Conservation (phyloP, 768 basidiomycete genomes). For the Boletus fagicola region DNA sequence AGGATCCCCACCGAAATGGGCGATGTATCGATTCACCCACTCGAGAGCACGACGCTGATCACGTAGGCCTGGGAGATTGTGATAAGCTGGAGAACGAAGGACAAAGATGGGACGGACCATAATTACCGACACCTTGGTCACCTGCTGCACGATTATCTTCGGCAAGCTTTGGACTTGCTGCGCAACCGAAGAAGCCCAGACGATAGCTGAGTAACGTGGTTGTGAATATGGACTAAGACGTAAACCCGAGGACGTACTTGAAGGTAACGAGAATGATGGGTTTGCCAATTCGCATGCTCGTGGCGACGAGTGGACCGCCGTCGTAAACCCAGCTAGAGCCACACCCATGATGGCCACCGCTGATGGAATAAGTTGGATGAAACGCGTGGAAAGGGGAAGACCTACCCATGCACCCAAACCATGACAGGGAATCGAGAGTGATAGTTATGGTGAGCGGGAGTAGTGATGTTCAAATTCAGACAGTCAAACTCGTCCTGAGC, state of each 20-base stretch:
- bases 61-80: slow-evolving; percentile 46
- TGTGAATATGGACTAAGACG: slow-evolving; percentile 15
- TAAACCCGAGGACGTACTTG: slow-evolving; percentile 53
- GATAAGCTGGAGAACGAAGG: slow-evolving; percentile 3
- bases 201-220: slow-evolving; percentile 53
- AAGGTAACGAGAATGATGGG: slow-evolving; percentile 71
- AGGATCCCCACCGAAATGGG: slow-evolving; percentile 67
- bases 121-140: slow-evolving; percentile 75
- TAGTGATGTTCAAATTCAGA: slow-evolving; percentile 78
- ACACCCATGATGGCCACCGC: slow-evolving; percentile 69
- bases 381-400: slow-evolving; percentile 13
- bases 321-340: slow-evolving; percentile 80
- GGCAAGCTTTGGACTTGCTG: slow-evolving; percentile 60
- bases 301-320: slow-evolving; percentile 66
- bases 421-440: slow-evolving; percentile 68
- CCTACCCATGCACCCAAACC: slow-evolving; percentile 86
- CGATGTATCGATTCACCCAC: slow-evolving; percentile 60
- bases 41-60: slow-evolving; percentile 65
- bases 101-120: slow-evolving; percentile 45
- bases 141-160: slow-evolving; percentile 66
- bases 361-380: slow-evolving; percentile 33
- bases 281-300: slow-evolving; percentile 58
- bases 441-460: slow-evolving; percentile 54
- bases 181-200: slow-evolving; percentile 73
- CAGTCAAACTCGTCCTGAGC: slow-evolving; percentile 77